Base-by-base conservation (phyloP, 2,329 filamentous ascomycete species). In the Pseudocercospora vitis region DNA sequence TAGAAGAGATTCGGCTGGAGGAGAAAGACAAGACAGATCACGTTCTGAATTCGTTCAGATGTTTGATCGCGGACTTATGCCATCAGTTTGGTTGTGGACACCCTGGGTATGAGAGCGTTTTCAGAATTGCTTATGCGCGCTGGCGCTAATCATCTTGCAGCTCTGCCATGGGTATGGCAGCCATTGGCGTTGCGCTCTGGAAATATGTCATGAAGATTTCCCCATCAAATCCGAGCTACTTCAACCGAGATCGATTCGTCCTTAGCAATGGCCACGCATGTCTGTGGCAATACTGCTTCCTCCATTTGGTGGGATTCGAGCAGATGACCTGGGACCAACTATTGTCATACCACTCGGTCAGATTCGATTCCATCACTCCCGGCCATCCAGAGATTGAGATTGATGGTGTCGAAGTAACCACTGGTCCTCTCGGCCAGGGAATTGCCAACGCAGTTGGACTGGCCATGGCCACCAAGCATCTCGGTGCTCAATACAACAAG, bases 61-160 rank as follows among this genome's bases (percentile, higher is more conserved):
- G 80, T 46, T 70, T 88, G 24, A 84, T 88, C 54, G 83, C 85
- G 39, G 85, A 88, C 65, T 70, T 88, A 2, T 87, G 84, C 63
- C 78, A 88, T 66, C 84, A 88, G 59, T 88, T 86, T 69, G 81
- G 81, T 57, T 84, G 84, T 29, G 85, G 85, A 0, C 85, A 88
- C 64, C 85, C 84, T 14, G 85, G 84, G 80, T 84, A 73, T 61
- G 75, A 9, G 14, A 24, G 7, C 5, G 14, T 23, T 23, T 29
- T 18, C 4, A 16, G 4, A 14, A 24, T 7, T 14, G 3, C 6
- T 26, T 7, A n/a, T 14, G 7, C 9, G 3, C 32, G 12, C 16
- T 7, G 3, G 40, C 19, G 21, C 55, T 64, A 31, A 64, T 40
- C 7, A 16, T 0, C 1, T 24, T 11, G 8, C 35, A 79, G 77